Conservation (phyloP, 305 asterid species). For the Fraxinus angustifolia region DNA sequence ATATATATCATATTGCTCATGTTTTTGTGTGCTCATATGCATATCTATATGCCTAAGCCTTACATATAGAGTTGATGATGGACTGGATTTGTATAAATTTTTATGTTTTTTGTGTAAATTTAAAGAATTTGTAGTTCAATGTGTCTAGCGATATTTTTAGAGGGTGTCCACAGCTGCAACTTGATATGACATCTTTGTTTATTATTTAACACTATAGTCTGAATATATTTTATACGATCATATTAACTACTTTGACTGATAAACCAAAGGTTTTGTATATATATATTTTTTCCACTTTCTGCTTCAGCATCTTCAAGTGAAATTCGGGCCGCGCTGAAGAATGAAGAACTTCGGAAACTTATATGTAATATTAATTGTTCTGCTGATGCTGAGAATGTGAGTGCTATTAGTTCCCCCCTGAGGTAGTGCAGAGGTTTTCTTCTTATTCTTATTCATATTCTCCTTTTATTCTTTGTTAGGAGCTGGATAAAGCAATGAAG, state of each 20-base stretch:
- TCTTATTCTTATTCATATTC: background rate
- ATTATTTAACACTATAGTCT: background rate
- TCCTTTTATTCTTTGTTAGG: slow-evolving; percentile 29
- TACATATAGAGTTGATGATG: background rate
- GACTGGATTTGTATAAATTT: background rate
- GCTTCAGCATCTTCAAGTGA: slow-evolving; percentile 59
- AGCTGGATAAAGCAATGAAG: slow-evolving; percentile 53
- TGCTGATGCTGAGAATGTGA: slow-evolving; percentile 55
- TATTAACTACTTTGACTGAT: background rate
- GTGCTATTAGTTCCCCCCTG: slow-evolving; percentile 17
- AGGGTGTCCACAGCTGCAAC: background rate
- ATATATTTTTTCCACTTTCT: background rate
- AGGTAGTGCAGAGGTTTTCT: background rate
- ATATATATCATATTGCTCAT: background rate
- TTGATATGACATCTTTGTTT: background rate
- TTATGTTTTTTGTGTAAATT: background rate
- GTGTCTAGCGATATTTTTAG: background rate
- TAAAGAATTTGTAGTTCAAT: background rate
- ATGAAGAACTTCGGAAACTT: slow-evolving; percentile 55
- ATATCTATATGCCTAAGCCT: background rate
- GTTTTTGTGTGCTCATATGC: background rate
- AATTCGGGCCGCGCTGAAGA: slow-evolving; percentile 55
- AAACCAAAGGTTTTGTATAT: background rate
- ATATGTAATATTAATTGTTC: slow-evolving; percentile 48
- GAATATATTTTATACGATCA: too few species aligned